Percentiles rank a stretch among this genome's conserved stretches.
Evolutionary conservation across 202 grass and related monocot genomes (phyloP).

Genomic region (Carex arenaria): DNA sequence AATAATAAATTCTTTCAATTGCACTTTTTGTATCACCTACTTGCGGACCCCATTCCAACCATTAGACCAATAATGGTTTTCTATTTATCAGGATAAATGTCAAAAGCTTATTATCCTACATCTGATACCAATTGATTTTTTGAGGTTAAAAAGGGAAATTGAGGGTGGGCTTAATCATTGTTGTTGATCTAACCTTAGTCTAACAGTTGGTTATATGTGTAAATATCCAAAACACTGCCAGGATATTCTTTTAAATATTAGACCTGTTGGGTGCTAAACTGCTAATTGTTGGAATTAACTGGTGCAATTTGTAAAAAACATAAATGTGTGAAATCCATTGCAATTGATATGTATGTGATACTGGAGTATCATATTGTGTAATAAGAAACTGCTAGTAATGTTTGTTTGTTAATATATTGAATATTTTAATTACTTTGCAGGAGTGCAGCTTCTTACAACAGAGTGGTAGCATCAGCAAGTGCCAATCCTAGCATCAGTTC

Average conservation of each 20-base stretch:
- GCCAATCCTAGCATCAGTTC: conserved; percentile 27
- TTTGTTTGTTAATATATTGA: conserved; percentile 5
- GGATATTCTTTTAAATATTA: background rate
- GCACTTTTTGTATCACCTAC: background rate
- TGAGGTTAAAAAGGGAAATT: background rate
- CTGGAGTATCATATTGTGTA: background rate
- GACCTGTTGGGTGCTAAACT: background rate
- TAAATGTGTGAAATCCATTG: background rate
- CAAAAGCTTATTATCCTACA: background rate
- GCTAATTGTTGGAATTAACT: background rate
- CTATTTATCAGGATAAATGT: background rate
- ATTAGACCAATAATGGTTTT: background rate
- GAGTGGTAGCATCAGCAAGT: conserved; percentile 33
- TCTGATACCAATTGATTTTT: background rate
- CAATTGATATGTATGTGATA: background rate
- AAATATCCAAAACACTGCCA: background rate
- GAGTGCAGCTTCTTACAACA: conserved; percentile 54
- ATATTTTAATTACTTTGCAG: conserved; percentile 29
- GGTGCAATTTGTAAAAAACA: background rate
- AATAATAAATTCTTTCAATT: background rate
- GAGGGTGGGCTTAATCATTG: background rate
- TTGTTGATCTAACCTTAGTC: background rate
- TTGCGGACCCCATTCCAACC: background rate
- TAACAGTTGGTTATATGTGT: background rate
- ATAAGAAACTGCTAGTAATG: background rate